Evolutionary conservation across 768 basidiomycete species (phyloP), one percentile per base, ranked within the genome.

Genomic region (Amanita polypyramis): DNA sequence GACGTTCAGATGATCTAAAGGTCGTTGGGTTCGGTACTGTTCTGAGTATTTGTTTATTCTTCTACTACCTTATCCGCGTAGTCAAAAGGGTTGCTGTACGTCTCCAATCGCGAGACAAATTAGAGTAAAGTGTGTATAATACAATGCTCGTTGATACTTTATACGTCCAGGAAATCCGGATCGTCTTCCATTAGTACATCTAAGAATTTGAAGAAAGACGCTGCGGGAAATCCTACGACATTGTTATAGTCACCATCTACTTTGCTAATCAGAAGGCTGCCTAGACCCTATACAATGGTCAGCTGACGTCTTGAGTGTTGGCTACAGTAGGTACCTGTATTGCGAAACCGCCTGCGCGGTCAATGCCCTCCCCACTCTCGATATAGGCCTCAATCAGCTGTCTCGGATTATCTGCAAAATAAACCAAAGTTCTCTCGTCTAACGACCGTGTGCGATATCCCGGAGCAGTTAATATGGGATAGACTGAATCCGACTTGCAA

Each of bases 261-360:
- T 57, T 88, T 87, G 43, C 87, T 75, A 45, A 97, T 66, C 34
- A 98, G 69, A 38, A 91, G 50, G 2, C 84, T 85, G 0, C 95
- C 95, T 2, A 85, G 67, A 1, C 91, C 90, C 85, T 90, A 47
- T 27, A 12, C 19, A 42, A 40, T 23, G 6, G 23, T 17, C 8
- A 11, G 14, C 14, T 12, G 35, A 34, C 17, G 14, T 25, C 12
- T 11, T 19, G 20, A 12, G n/a, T 19, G 19, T 20, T 19, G 15
- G 10, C 19, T 39, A 10, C 10, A 9, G 19, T 10, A 56, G 70
- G 40, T 53, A 90, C 91, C 73, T 97, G 95, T 34, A 92, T 80
- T 1, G 91, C 92, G 60, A 97, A 98, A 0, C 95, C 95, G 2
- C 95, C 95, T 0, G 95, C 94, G 15, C 91, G 75, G 57, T 92